These are phyloP conservation scores for Pulveroboletus frians DNA, from an alignment of 768 basidiomycete species.

Conservation along the genomic window DNA sequence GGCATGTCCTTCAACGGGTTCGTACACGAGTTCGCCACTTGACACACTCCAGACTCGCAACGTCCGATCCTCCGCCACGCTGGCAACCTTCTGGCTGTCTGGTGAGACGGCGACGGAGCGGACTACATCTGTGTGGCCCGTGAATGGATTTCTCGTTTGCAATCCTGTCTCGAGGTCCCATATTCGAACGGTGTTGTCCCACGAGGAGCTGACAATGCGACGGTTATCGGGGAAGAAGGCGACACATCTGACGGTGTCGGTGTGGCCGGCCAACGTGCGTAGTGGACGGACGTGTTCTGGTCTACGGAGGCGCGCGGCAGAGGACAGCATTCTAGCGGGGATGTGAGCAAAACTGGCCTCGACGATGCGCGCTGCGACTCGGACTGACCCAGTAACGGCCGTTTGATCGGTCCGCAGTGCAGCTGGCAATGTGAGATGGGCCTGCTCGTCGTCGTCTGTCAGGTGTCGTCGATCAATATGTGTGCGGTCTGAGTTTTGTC, in stretches of 20 bases:
- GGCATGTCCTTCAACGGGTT: slow-evolving; percentile 26
- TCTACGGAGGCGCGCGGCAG: slow-evolving; percentile 16
- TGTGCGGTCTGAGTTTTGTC: not conserved
- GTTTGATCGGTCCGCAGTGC: not conserved
- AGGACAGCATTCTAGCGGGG: slow-evolving; percentile 16
- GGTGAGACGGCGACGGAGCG: slow-evolving; percentile 29
- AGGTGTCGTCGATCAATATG: not conserved
- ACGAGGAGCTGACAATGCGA: slow-evolving; percentile 21
- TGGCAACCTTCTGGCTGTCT: slow-evolving; percentile 24
- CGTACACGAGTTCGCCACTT: slow-evolving; percentile 16
- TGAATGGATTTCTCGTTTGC: slow-evolving; percentile 12
- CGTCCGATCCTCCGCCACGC: slow-evolving; percentile 26
- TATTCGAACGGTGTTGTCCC: slow-evolving; percentile 25
- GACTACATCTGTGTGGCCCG: slow-evolving; percentile 27
- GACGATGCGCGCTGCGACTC: not conserved
- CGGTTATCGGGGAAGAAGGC: slow-evolving; percentile 28
- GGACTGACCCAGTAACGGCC: too few species aligned
- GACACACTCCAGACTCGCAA: slow-evolving; percentile 26
- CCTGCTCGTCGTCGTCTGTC: not conserved
- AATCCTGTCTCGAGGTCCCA: slow-evolving; percentile 24
- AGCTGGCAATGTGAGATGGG: not conserved
- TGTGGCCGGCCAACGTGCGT: slow-evolving; percentile 30
- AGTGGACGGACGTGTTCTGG: slow-evolving; percentile 24
- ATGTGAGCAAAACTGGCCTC: not conserved
- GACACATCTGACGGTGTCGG: slow-evolving; percentile 22